Percentiles rank a stretch among this genome's conserved stretches.
Evolutionary conservation across 169 alveolate species (phyloP).

Genomic region (Plasmodium sp.): DNA sequence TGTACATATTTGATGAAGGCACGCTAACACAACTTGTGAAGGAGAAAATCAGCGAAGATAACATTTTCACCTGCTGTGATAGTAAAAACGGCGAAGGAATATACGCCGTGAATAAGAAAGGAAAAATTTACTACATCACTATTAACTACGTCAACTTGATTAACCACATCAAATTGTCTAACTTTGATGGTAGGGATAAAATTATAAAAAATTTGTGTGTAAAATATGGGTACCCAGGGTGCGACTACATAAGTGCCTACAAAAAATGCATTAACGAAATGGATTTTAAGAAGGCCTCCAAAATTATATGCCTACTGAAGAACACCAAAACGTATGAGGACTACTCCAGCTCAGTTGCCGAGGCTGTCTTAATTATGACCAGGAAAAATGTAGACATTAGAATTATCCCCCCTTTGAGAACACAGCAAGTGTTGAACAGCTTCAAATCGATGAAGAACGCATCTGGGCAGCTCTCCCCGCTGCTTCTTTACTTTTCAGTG

Average conservation of each 20-base stretch:
- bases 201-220: constrained; percentile 50
- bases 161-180: constrained; percentile 50
- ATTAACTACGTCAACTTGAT: constrained; percentile 24
- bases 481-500: constrained; percentile 97
- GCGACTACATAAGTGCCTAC: constrained; percentile 68
- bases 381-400: constrained; percentile 63
- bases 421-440: constrained; percentile 73
- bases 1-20: constrained; percentile 81
- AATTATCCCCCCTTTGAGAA: constrained; percentile 60
- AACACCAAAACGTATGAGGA: constrained; percentile 59
- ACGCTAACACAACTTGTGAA: constrained; percentile 69
- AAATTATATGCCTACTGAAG: constrained; percentile 68
- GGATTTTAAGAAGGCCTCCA: constrained; percentile 75
- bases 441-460: constrained; percentile 60
- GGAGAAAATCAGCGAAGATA: constrained; percentile 73
- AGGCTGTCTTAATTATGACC: constrained; percentile 58
- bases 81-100: constrained; percentile 75
- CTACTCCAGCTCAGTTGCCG: constrained; percentile 48
- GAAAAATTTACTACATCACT: constrained; percentile 65
- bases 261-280: constrained; percentile 72
- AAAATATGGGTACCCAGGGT: constrained; percentile 76
- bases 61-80: constrained; percentile 70
- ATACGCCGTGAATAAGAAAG: constrained; percentile 72
- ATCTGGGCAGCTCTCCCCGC: constrained; percentile 87
- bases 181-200: constrained; percentile 47